Evolutionary conservation across 2,329 filamentous ascomycete genomes (phyloP), one percentile per base, ranked within the genome.

Genomic region (Penicillium digitatum): DNA sequence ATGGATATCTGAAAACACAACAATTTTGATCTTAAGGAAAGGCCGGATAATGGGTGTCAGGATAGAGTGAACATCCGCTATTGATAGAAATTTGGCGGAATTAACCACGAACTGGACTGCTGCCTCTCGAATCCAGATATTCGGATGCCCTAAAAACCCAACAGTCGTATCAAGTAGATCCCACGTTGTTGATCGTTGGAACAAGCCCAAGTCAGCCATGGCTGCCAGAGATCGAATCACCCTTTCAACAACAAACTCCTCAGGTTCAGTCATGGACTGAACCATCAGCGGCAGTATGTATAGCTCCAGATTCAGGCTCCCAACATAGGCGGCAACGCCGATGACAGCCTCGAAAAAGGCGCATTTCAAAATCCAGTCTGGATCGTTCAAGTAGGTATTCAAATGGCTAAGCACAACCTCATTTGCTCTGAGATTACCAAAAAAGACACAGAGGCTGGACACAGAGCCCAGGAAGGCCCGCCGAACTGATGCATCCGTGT

Each of bases 241-340:
- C 54, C 89, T 89, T 67, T 96, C 91, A 12, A 99, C 87, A 2
- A 99, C 94, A 68, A 90, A 93, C 64, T 96, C 93, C 72, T 99
- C 94, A 0, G 89, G 84, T 62, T 99, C 94, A 0, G 91, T 90
- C 64, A 99, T 78, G 8, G 94, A 93, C 72, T 96, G 94, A 3
- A 96, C 83, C 90, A 99, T 96, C 14, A 99, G 79, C 0, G 95
- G 94, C 26, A 99, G 76, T 61, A 97, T 95, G 65, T 96, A 99
- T 63, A 95, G 91, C 72, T 99, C 94, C 31, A 99, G 76, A 62
- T 87, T 95, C 32, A 87, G 89, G 56, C 89, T 91, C 27, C 94
- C 94, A 32, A 97, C 83, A 63, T 96, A 96, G 1, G 89, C 85
- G 4, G 92, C 90, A 61, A 99, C 92, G 3, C 92, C 93, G 16